Percentiles rank a stretch among this genome's conserved stretches.
These are phyloP conservation scores for Ophiostoma quercus DNA, from an alignment of 2,329 filamentous ascomycete species.

Conservation along the genomic window DNA sequence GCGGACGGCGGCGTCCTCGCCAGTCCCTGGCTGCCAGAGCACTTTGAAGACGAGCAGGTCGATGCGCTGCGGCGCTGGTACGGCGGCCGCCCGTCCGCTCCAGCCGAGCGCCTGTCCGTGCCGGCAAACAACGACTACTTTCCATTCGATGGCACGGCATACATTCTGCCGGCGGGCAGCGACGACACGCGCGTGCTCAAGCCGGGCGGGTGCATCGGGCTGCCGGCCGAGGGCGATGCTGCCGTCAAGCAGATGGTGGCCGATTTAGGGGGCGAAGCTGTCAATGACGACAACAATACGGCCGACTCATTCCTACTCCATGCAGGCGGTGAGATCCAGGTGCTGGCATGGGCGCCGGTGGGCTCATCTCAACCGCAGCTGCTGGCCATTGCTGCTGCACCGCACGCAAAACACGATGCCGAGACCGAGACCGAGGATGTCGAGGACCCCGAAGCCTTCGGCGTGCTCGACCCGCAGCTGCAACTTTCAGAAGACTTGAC, in stretches of 20 bases:
- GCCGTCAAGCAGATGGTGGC: not conserved
- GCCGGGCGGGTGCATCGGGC: not conserved
- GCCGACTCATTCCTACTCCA: slow-evolving; percentile 36
- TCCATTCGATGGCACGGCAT: not conserved
- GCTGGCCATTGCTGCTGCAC: slow-evolving; percentile 48
- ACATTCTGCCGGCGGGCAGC: not conserved
- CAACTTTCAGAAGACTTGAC: not conserved
- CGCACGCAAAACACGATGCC: slow-evolving; percentile 46
- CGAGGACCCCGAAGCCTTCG: not conserved
- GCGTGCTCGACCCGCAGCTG: slow-evolving; percentile 1
- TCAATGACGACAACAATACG: not conserved
- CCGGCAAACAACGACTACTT: not conserved
- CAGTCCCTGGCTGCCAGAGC: slow-evolving; percentile 39
- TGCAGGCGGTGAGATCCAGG: slow-evolving; percentile 48
- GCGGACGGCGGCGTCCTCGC: slow-evolving; percentile 32
- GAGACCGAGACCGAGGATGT: slow-evolving; percentile 18
- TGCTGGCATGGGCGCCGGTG: slow-evolving; percentile 49
- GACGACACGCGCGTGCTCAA: not conserved
- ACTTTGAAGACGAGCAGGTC: slow-evolving; percentile 36
- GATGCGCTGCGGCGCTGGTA: slow-evolving; percentile 34
- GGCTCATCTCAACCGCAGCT: slow-evolving; percentile 34
- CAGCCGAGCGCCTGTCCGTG: not conserved
- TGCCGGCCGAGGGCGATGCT: slow-evolving; percentile 23
- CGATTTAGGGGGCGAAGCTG: not conserved
- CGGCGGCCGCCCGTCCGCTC: not conserved